Evolutionary conservation across 345 rosid genomes (phyloP).

Genomic region (Draba incana): DNA sequence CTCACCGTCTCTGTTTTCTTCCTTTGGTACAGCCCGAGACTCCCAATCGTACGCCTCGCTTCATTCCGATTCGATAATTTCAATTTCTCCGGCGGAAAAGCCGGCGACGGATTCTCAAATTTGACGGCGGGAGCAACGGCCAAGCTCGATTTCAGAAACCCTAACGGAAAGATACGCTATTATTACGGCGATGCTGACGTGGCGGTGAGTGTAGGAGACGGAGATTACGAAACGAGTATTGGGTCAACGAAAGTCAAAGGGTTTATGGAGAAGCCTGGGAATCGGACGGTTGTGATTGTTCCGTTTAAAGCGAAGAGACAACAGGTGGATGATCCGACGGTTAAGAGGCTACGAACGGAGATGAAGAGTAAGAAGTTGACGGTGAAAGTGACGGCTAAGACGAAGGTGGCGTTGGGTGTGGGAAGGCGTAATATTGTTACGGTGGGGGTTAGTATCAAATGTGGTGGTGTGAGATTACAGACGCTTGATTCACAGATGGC

Average conservation of each 20-base stretch:
- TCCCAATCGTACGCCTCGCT: conserved; percentile 67
- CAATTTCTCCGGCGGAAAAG: conserved; percentile 44
- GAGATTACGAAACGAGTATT: conserved; percentile 44
- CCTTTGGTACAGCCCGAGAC: conserved; percentile 70
- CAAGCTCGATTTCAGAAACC: conserved; percentile 61
- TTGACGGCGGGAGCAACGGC: conserved; percentile 50
- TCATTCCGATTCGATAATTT: conserved; percentile 53
- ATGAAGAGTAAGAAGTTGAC: conserved; percentile 47
- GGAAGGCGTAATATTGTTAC: conserved; percentile 51
- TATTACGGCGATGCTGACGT: conserved; percentile 53
- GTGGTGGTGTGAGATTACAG: conserved; percentile 56
- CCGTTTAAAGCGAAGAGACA: conserved; percentile 48
- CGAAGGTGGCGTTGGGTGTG: conserved; percentile 56
- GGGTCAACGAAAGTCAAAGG: conserved; percentile 50
- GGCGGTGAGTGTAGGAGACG: conserved; percentile 43
- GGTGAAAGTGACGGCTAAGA: conserved; percentile 57
- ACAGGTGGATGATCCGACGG: conserved; percentile 50
- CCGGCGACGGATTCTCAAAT: conserved; percentile 50
- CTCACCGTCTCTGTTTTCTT: conserved; percentile 50
- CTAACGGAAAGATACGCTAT: conserved; percentile 55
- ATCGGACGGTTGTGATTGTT: conserved; percentile 58
- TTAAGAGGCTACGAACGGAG: conserved; percentile 42
- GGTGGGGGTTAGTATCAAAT: conserved; percentile 50
- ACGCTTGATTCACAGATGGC: conserved; percentile 54
- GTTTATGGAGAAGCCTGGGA: conserved; percentile 51